These are phyloP conservation scores for Trematosphaeria pertusa DNA, from an alignment of 2,329 filamentous ascomycete genomes.

Conservation along the genomic window DNA sequence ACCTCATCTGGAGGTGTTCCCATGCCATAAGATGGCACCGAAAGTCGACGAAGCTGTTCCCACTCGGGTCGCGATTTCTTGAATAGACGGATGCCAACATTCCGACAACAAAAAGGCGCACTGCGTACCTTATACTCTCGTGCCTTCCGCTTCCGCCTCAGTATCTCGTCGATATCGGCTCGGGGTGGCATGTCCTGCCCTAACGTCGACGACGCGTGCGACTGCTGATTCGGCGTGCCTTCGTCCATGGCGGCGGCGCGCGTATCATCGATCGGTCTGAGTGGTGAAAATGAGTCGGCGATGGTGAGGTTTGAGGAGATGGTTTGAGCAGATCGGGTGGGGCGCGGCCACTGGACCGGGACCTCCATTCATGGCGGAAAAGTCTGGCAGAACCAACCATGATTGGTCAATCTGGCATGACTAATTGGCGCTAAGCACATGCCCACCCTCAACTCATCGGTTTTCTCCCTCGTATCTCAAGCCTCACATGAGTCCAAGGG, in stretches of 20 bases:
- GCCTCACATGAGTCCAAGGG: too few species aligned
- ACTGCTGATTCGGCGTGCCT: conserved; percentile 30
- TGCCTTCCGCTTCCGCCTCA: conserved; percentile 58
- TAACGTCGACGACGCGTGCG: conserved; percentile 26
- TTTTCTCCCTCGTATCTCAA: not conserved
- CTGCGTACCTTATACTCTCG: conserved; percentile 56
- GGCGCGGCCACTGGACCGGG: conserved; percentile 1
- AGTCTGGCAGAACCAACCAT: not conserved
- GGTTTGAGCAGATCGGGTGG: conserved; percentile 9
- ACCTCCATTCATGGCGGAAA: conserved; percentile 1
- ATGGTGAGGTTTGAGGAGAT: conserved; percentile 15
- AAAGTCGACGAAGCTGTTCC: too few species aligned
- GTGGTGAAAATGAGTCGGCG: too few species aligned
- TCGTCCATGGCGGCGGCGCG: conserved; percentile 39
- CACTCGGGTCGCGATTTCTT: too few species aligned
- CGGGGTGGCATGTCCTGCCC: conserved; percentile 48
- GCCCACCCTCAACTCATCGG: not conserved
- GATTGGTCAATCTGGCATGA: conserved; percentile 4
- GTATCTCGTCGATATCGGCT: conserved; percentile 57
- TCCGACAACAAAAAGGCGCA: too few species aligned
- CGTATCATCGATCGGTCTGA: conserved; percentile 16
- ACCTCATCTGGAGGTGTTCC: too few species aligned
- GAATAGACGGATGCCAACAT: too few species aligned
- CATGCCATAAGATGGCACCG: too few species aligned
- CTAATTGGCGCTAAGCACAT: not conserved